A percentile compares a stretch with the other conserved stretches of the same genome.
phyloP scores from a whole-genome alignment of 1,139 yeast species.

The Pichia terricola region DNA sequence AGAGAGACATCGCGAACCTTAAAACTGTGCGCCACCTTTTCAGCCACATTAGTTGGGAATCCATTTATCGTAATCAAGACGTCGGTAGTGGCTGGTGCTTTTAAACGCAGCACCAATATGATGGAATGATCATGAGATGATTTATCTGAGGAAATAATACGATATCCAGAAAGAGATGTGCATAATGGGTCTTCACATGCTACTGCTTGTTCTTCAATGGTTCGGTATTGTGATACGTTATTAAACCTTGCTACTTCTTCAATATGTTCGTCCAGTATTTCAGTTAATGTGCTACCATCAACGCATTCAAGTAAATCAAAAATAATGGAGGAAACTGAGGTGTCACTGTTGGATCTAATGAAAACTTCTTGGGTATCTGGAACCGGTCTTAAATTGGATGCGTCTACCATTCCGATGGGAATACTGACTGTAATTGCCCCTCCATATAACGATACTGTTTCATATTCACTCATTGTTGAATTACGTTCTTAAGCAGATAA shows the following conservation, averaged over 20 bases:
- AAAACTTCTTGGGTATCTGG: conserved; percentile 90
- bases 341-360: conserved; percentile 40
- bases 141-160: not conserved
- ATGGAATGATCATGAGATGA: not conserved
- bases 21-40: not conserved
- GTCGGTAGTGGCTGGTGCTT: conserved; percentile 4
- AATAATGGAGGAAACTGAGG: conserved; percentile 57
- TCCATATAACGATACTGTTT: conserved; percentile 42
- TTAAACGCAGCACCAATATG: conserved; percentile 2
- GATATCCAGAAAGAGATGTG: not conserved
- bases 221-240: conserved; percentile 6
- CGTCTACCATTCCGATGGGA: conserved; percentile 57
- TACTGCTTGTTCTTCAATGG: conserved; percentile 11
- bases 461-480: too few relatives aligned
- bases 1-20: not conserved
- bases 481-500: too few relatives aligned
- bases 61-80: conserved; percentile 3
- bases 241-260: conserved; percentile 28
- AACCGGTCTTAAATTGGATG: conserved; percentile 61
- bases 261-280: conserved; percentile 34
- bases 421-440: conserved; percentile 59
- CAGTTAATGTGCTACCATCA: conserved; percentile 27
- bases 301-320: conserved; percentile 63
- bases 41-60: not conserved
- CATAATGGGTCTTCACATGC: not conserved